Percentiles rank a stretch among this genome's conserved stretches.
Conservation (phyloP, 2,329 filamentous ascomycete species). For the Trichoderma afroharzianum region DNA sequence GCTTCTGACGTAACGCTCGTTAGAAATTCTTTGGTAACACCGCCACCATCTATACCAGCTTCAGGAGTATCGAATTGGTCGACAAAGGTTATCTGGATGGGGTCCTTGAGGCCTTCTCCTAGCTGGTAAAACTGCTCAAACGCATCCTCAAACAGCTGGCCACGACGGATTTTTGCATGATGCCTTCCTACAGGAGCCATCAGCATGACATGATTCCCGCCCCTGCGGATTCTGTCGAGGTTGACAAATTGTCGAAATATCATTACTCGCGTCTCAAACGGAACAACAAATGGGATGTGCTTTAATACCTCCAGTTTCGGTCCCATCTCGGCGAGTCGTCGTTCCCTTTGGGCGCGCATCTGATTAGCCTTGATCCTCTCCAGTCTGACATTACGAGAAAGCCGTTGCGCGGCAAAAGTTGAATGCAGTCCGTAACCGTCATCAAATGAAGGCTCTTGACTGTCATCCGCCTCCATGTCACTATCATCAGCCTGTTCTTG, state of each 20-base stretch:
- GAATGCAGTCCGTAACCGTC: conserved; percentile 27
- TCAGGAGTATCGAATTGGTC: conserved; percentile 84
- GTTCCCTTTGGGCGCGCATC: conserved; percentile 62
- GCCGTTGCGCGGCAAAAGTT: conserved; percentile 51
- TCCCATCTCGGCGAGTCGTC: conserved; percentile 72
- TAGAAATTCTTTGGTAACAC: conserved; percentile 95
- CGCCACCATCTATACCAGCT: conserved; percentile 93
- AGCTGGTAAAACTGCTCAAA: conserved; percentile 78
- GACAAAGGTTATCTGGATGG: conserved; percentile 94
- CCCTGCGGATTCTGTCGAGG: conserved; percentile 52
- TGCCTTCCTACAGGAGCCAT: conserved; percentile 52
- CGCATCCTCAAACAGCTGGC: conserved; percentile 80
- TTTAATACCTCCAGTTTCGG: conserved; percentile 86
- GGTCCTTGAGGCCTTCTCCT: conserved; percentile 82
- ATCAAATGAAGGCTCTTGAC: conserved; percentile 33
- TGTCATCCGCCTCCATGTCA: conserved; percentile 27
- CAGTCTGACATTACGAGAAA: conserved; percentile 60
- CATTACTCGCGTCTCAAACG: conserved; percentile 84
- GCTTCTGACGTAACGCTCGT: conserved; percentile 84
- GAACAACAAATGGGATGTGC: conserved; percentile 96
- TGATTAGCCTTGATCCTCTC: conserved; percentile 63
- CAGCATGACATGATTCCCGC: conserved; percentile 20
- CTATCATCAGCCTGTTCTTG: conserved; percentile 40
- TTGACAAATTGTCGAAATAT: conserved; percentile 93
- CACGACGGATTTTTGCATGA: conserved; percentile 74